Evolutionary conservation across 2,329 filamentous ascomycete genomes (phyloP), one percentile per base, ranked within the genome.

Genomic region (Helminthosporium solani): DNA sequence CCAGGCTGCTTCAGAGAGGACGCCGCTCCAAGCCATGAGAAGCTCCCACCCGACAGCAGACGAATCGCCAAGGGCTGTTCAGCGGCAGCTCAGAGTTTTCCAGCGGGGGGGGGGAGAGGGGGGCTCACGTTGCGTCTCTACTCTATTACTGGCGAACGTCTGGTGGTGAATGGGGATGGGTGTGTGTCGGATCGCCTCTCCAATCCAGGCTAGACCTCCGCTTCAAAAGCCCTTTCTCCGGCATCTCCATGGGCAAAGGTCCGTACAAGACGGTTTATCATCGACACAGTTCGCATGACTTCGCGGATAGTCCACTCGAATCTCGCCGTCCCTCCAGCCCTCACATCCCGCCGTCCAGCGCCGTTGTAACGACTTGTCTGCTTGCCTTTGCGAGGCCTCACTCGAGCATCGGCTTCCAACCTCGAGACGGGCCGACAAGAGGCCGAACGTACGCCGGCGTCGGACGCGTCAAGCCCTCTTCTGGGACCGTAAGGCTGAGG

Each of bases 191-290:
- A 48, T 48, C 46, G 36, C 36, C 38, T 48, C 25, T 11, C 45
- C 40, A 1, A 15, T 11, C 25, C 2, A 25, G 28, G 44, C 21
- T 34, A 40, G 28, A 33, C 57, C 53, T 60, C 51, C 54, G 58
- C 58, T 56, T 57, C 52, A 56, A 41, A 36, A 14, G 30, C 38
- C 37, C 54, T 59, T 56, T 67, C 64, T 67, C 64, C 64, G 64
- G 64, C 53, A 51, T 67, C 63, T 67, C 63, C 64, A 62, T 54
- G 48, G 53, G 6, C 11, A 38, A 38, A n/a, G n/a, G n/a, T n/a
- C n/a, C n/a, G n/a, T n/a, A n/a, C n/a, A n/a, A n/a, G n/a, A n/a
- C n/a, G n/a, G n/a, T 18, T 8, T 19, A 15, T 18, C 15, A 19
- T 18, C 15, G 3, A 18, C 15, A 14, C 30, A 14, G 30, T 6